These are phyloP conservation scores for Trichodelitschia bisporula DNA, from an alignment of 495 filamentous ascomycete genomes.

Conservation along the genomic window DNA sequence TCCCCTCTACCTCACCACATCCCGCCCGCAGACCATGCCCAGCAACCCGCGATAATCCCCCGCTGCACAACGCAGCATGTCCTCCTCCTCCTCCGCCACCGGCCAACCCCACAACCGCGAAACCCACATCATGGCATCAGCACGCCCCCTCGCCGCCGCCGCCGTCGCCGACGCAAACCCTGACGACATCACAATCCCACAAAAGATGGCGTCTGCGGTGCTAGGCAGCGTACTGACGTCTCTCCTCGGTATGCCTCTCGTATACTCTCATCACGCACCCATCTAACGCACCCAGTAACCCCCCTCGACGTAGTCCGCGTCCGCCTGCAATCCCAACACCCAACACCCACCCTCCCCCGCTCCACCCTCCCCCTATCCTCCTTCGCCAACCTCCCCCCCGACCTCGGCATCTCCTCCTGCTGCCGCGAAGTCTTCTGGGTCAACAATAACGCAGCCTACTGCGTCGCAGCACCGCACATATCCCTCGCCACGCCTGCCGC, in stretches of 20 bases:
- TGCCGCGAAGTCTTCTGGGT: slow-evolving; percentile 96
- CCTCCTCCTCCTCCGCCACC: too few species aligned
- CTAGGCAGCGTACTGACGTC: slow-evolving; percentile 76
- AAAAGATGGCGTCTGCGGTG: slow-evolving; percentile 88
- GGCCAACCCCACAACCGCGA: slow-evolving; percentile 15
- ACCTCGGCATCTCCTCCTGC: slow-evolving; percentile 82
- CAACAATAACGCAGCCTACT: slow-evolving; percentile 61
- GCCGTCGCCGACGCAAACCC: background rate
- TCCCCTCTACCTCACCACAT: background rate
- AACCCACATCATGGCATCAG: background rate
- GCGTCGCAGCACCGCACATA: slow-evolving; percentile 30
- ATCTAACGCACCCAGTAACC: slow-evolving; percentile 29
- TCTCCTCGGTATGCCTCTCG: slow-evolving; percentile 42
- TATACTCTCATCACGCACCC: background rate
- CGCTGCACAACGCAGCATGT: too few species aligned
- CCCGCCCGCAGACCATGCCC: background rate
- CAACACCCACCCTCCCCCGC: slow-evolving; percentile 14
- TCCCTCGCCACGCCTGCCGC: slow-evolving; percentile 14
- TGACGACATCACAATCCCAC: slow-evolving; percentile 43
- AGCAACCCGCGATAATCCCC: background rate
- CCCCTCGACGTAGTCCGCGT: slow-evolving; percentile 94
- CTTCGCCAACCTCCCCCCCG: slow-evolving; percentile 41
- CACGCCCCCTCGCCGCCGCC: too few species aligned
- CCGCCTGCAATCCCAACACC: slow-evolving; percentile 65
- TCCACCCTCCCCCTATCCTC: slow-evolving; percentile 9